Evolutionary conservation across 225 moss, liverwort and hornwort genomes (phyloP).

Genomic region (Climacium dendroides): DNA sequence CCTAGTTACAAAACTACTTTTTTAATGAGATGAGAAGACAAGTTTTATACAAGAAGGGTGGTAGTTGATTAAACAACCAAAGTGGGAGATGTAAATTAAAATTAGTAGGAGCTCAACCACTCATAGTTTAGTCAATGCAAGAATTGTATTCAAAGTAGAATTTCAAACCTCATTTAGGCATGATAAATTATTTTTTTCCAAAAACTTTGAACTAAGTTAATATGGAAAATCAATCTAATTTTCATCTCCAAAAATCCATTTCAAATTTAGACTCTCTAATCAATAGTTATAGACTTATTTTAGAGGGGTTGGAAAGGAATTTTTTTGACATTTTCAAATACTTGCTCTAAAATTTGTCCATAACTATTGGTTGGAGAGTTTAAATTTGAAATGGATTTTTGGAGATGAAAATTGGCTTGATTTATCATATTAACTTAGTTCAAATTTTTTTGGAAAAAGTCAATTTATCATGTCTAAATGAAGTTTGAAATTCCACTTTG

Average conservation of each 20-base stretch:
- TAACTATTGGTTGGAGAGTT: not conserved
- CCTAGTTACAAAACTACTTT: rapidly evolving
- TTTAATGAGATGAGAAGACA: rapidly evolving
- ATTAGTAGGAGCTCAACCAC: not conserved
- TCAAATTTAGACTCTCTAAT: rapidly evolving
- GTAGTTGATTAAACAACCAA: not conserved
- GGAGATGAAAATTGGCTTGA: not conserved
- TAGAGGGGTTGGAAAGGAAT: too few species aligned
- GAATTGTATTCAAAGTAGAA: not conserved
- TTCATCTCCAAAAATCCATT: rapidly evolving
- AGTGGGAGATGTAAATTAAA: not conserved
- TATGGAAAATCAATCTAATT: rapidly evolving
- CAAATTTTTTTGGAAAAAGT: not conserved
- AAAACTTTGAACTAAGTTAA: not conserved
- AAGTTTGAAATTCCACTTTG: too few species aligned
- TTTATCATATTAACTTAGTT: rapidly evolving
- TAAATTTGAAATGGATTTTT: rapidly evolving
- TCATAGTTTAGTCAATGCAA: too few species aligned
- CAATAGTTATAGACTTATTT: not conserved
- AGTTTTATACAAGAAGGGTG: rapidly evolving
- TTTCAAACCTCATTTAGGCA: not conserved
- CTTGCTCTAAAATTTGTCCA: not conserved
- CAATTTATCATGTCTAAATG: not conserved
- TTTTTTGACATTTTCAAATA: too few species aligned
- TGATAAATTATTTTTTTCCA: not conserved